These are phyloP conservation scores for Aureobasidium sp. DNA, from an alignment of 2,329 filamentous ascomycete species.

Conservation along the genomic window DNA sequence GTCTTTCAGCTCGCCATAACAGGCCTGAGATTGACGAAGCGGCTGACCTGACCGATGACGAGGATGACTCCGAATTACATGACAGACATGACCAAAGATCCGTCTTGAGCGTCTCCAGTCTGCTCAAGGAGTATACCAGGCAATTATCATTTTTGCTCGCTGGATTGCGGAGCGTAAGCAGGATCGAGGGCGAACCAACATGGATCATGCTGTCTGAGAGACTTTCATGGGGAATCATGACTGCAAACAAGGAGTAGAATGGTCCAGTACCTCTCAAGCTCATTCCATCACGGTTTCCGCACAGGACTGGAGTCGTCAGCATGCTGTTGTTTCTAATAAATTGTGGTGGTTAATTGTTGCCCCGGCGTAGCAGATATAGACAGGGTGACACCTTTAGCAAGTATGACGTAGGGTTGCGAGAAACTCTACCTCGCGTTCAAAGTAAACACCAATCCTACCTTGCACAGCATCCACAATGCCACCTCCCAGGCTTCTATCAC, in stretches of 20 bases:
- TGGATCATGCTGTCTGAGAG: conserved; percentile 81
- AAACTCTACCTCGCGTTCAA: not conserved
- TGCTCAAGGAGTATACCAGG: conserved; percentile 49
- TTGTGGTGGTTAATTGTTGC: not conserved
- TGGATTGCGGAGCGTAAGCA: conserved; percentile 65
- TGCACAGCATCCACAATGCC: not conserved
- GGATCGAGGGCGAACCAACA: conserved; percentile 61
- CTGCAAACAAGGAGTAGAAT: not conserved
- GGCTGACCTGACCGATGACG: conserved; percentile 21
- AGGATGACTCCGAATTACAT: conserved; percentile 12
- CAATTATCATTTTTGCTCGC: conserved; percentile 62
- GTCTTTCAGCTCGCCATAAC: not conserved
- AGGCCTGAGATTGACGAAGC: conserved; percentile 14
- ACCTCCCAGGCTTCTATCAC: not conserved
- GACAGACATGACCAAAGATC: conserved; percentile 21
- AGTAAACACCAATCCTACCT: not conserved
- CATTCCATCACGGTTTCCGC: no score
- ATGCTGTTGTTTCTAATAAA: no score
- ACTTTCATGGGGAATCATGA: conserved; percentile 46
- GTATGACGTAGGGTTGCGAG: not conserved
- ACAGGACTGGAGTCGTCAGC: no score
- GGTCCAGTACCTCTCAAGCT: not conserved
- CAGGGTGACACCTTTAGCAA: not conserved
- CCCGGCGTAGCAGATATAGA: not conserved
- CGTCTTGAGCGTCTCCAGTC: not conserved